Base-by-base conservation (phyloP, 2,329 filamentous ascomycete genomes). In the Scopulariopsis brevicaulis region DNA sequence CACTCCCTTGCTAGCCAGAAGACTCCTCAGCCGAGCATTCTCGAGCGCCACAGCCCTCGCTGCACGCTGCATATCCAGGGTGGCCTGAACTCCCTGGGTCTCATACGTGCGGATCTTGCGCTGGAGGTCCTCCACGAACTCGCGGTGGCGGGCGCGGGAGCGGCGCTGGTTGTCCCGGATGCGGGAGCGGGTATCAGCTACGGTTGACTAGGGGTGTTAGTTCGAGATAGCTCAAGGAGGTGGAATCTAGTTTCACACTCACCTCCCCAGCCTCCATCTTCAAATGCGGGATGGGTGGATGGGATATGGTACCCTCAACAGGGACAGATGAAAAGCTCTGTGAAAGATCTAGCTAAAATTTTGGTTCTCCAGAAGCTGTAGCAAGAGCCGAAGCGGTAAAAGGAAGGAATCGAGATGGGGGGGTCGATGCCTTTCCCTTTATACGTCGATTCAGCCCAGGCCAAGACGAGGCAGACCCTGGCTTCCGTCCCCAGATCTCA, bases 131-230 rank as follows among this genome's bases (percentile, higher is more conserved):
- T 75, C 72, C 58, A 81, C 67, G 59, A 77, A 76, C 60, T 79
- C 77, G 60, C 75, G 76, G 35, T 73, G 75, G 43, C 79, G 77
- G 32, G 75, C 77, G 40, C 80, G 73, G 18, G 75, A 79, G 40
- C 75, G 76, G 53, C 78, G 76, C 68, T 82, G 79, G 65, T 79
- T 81, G 61, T 80, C 74, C 62, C 77, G 73, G 62, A 75, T 74
- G 58, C 73, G 73, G 40, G 46, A n/a, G 46, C 46, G 46, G n/a
- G 46, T 24, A 12, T 50, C 20, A 12, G 46, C 11, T 11, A n/a
- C 46, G 20, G 46, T 24, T 11, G 46, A 50, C 46, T 50, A 3
- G n/a, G 18, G 7, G 20, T 10, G 46, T 50, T 24, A 50, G 46
- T 5, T 11, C 46, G 5, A 24, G 2, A 11, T 24, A 4, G 5